phyloP scores from a whole-genome alignment of 129 eudicot genomes.

The Flaveria brownii region DNA sequence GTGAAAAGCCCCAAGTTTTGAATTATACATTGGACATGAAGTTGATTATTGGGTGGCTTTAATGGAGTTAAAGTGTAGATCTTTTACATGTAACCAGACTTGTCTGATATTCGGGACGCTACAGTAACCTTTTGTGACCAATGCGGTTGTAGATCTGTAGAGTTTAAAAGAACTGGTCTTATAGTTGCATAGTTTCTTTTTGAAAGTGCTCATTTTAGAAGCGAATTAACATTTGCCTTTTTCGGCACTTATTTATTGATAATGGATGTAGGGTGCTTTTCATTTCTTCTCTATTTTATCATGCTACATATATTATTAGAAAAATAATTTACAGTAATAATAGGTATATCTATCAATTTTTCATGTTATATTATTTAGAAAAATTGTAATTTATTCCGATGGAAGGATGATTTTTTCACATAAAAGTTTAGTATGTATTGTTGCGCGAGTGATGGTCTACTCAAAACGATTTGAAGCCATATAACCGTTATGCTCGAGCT shows the following conservation, averaged over 20 bases:
- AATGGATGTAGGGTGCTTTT: not conserved
- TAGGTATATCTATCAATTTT: no score
- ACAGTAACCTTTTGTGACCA: constrained; percentile 29
- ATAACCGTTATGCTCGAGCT: no score
- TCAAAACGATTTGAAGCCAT: no score
- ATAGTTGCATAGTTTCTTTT: constrained; percentile 26
- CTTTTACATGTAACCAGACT: constrained; percentile 11
- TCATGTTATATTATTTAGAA: no score
- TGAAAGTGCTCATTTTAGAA: constrained; percentile 3
- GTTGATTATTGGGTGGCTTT: constrained; percentile 15
- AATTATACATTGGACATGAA: constrained; percentile 11
- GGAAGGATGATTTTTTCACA: no score
- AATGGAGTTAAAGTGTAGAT: constrained; percentile 20
- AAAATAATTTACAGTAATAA: no score
- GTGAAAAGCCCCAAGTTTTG: constrained; percentile 29
- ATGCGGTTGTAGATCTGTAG: constrained; percentile 15
- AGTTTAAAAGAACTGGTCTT: constrained; percentile 17
- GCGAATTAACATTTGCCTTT: constrained; percentile 11
- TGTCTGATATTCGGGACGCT: not conserved
- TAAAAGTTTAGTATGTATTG: no score
- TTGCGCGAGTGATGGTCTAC: no score
- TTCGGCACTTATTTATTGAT: constrained; percentile 10
- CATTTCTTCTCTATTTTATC: not conserved
- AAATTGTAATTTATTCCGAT: no score
- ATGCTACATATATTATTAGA: not conserved